Percentiles rank a stretch among this genome's conserved stretches.
Conservation (phyloP, 148 eudicot genomes). For the Diospyros kaki region DNA sequence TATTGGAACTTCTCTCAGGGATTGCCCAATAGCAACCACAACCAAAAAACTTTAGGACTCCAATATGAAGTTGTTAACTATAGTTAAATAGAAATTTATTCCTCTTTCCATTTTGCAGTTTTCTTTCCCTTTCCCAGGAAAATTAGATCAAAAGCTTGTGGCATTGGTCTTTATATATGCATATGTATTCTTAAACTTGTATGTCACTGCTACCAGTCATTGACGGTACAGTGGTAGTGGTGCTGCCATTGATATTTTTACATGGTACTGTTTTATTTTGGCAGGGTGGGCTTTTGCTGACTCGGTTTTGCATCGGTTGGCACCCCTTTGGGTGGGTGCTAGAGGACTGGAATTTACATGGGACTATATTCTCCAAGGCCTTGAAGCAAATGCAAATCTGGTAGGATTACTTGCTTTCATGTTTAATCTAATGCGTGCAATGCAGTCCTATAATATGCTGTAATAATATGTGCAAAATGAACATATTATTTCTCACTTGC, state of each 20-base stretch:
- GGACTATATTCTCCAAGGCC: constrained; percentile 92
- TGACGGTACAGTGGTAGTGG: neutral
- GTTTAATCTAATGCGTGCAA: neutral
- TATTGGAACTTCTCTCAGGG: neutral
- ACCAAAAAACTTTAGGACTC: neutral
- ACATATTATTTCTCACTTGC: neutral
- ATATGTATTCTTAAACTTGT: too few species aligned
- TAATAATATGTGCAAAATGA: neutral
- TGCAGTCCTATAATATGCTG: neutral
- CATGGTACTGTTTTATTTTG: constrained; percentile 13
- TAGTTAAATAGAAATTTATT: neutral
- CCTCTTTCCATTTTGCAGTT: too few species aligned
- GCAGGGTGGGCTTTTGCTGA: constrained; percentile 99
- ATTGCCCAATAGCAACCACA: neutral
- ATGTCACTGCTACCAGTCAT: neutral
- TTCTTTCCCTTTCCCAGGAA: too few species aligned
- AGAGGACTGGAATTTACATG: constrained; percentile 95
- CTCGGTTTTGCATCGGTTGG: constrained; percentile 87
- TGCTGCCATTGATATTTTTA: too few species aligned
- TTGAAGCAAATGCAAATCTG: constrained; percentile 98
- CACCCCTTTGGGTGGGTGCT: constrained; percentile 98
- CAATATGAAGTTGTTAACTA: neutral
- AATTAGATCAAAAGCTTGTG: too few species aligned
- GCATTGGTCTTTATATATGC: too few species aligned
- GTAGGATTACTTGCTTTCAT: constrained; percentile 28